Base-by-base conservation (phyloP, 257 asterid genomes). In the Solanum tarapatanum region DNA sequence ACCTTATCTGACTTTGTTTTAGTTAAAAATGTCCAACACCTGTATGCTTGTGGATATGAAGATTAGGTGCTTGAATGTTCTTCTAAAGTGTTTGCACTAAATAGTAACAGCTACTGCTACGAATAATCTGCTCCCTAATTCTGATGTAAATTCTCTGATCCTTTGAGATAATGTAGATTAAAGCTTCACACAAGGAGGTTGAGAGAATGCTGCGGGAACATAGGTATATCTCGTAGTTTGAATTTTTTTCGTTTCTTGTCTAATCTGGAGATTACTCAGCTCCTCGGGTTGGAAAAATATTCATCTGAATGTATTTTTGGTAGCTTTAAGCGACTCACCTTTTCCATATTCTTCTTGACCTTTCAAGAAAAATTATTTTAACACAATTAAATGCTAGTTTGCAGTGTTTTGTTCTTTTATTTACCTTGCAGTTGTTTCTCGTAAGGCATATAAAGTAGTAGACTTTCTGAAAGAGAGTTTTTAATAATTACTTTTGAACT, bases 141-240 rank as follows among this genome's bases (percentile, higher is more conserved):
- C 68, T 80, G 68, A 80, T 76, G n/a, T 85, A 17, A 11, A 74
- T 79, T 88, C 88, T 91, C 90, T 93, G 91, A 91, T 91, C 68
- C 87, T 90, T 84, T 55, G 88, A 82, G 83, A 83, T 89, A 87
- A 87, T 93, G 94, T 95, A 95, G 99, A 95, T 97, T 87, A 94
- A 94, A 92, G 93, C 98, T 90, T 93, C 98, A 13, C 95, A 95
- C 21, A 95, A 94, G 94, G 99, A 94, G 93, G 92, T 94, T 8
- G 98, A 95, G 89, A 89, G 91, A 92, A 92, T 95, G 98, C 92
- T 94, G 88, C 95, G 68, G 75, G 98, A 95, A 90, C 98, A 95
- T 68, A 93, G 94, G 99, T 94, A 88, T 74, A 86, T 30, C 69
- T 4, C 17, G 13, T 84, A 45, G 70, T 23, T 35, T 39, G 85